A percentile compares a stretch with the other conserved stretches of the same genome.
Conservation (phyloP, 805 yeast genomes). For the Candida arabinofermentans region DNA sequence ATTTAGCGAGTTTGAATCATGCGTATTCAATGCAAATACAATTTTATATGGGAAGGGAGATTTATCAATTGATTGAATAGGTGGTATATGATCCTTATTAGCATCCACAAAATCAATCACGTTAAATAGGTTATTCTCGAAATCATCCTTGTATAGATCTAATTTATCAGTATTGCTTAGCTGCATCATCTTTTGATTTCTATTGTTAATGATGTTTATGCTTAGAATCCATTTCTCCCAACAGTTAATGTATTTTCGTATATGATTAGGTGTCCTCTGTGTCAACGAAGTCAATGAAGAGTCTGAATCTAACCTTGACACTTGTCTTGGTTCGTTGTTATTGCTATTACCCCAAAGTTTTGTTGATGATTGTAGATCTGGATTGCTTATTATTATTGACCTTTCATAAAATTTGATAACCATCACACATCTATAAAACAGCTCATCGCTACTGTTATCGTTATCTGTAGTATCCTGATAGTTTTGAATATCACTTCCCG, state of each 20-base stretch:
- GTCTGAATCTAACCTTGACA: slow-evolving; percentile 13
- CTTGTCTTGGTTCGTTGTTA: slow-evolving; percentile 3
- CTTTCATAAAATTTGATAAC: slow-evolving; percentile 30
- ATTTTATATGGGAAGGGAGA: slow-evolving; percentile 61
- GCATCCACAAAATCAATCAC: slow-evolving; percentile 52
- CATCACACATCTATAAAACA: slow-evolving; percentile 29
- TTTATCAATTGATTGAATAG: slow-evolving; percentile 60
- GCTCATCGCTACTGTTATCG: neutral
- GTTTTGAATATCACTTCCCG: slow-evolving; percentile 15
- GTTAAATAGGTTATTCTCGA: slow-evolving; percentile 37
- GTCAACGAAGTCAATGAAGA: slow-evolving; percentile 9
- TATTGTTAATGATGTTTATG: slow-evolving; percentile 37
- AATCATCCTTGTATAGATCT: slow-evolving; percentile 33
- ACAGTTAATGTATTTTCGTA: slow-evolving; percentile 39
- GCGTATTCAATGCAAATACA: slow-evolving; percentile 23
- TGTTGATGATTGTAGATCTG: slow-evolving; percentile 29
- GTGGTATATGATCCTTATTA: slow-evolving; percentile 68
- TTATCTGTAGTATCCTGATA: slow-evolving; percentile 8
- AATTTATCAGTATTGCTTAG: slow-evolving; percentile 13
- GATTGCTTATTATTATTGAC: slow-evolving; percentile 4
- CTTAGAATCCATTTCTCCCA: slow-evolving; percentile 75
- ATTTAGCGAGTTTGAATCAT: slow-evolving; percentile 25
- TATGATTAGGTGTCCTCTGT: slow-evolving; percentile 5
- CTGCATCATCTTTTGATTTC: slow-evolving; percentile 12
- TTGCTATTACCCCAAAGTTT: slow-evolving; percentile 47